These are phyloP conservation scores for Sporothrix globosa DNA, from an alignment of 2,329 filamentous ascomycete genomes.

Conservation along the genomic window DNA sequence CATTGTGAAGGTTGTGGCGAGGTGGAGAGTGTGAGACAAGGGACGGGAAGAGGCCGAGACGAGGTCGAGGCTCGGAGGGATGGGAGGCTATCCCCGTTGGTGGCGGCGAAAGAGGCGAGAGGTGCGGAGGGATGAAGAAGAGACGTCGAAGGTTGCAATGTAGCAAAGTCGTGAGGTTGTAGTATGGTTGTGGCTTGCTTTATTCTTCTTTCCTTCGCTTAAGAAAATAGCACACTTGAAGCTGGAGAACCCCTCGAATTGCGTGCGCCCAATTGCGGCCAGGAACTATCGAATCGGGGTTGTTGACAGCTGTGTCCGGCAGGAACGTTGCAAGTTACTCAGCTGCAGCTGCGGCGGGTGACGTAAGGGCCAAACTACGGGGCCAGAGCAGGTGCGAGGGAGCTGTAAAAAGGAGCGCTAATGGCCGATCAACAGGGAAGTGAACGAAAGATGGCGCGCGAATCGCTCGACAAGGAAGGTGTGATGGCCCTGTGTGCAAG, in stretches of 20 bases:
- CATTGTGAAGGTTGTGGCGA: not conserved
- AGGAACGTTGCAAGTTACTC: constrained; percentile 24
- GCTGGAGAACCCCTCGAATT: not conserved
- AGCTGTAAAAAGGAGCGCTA: not conserved
- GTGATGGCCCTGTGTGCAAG: not conserved
- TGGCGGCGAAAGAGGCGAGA: not conserved
- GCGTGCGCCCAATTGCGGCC: not conserved
- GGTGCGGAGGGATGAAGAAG: not conserved
- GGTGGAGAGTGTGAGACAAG: no score
- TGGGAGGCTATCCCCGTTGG: not conserved
- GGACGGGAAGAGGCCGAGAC: not conserved
- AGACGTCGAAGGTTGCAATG: not conserved
- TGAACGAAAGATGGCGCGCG: not conserved
- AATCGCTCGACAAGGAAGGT: constrained; percentile 25
- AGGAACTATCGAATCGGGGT: not conserved
- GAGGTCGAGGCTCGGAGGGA: not conserved
- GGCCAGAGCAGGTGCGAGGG: not conserved
- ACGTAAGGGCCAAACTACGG: constrained; percentile 6
- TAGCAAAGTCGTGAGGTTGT: not conserved
- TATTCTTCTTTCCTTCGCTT: not conserved
- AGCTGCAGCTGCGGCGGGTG: constrained; percentile 11
- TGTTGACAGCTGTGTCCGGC: constrained; percentile 6
- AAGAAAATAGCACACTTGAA: not conserved
- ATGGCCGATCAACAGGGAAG: not conserved
- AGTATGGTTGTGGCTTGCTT: not conserved